Conservation (phyloP, 1,284 basidiomycete genomes). For the Butyriboletus appendiculatus region DNA sequence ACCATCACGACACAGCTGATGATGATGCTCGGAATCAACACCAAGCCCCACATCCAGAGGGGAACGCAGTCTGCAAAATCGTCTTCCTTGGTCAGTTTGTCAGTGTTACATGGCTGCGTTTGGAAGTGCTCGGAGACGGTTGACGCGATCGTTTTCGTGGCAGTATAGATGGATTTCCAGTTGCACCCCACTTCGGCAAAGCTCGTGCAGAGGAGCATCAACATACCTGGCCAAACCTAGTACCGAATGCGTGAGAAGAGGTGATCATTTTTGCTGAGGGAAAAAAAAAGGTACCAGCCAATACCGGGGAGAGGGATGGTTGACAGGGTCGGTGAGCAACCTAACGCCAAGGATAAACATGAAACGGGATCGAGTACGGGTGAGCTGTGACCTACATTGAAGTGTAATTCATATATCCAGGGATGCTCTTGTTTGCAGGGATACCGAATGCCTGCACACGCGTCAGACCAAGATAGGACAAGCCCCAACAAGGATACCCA, state of each 20-base stretch:
- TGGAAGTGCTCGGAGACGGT: constrained; percentile 2
- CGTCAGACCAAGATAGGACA: not conserved
- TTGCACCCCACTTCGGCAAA: constrained; percentile 48
- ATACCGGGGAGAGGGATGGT: constrained; percentile 8
- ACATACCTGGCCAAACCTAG: constrained; percentile 63
- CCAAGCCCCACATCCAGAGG: constrained; percentile 53
- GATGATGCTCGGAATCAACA: constrained; percentile 50
- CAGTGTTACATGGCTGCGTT: not conserved
- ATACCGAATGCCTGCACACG: constrained; percentile 10
- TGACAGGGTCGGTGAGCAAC: constrained; percentile 10
- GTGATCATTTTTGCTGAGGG: not conserved
- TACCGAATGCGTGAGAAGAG: not conserved
- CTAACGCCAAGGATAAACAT: not conserved
- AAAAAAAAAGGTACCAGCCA: constrained; percentile 1
- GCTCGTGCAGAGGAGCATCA: constrained; percentile 53
- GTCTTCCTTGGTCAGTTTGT: constrained; percentile 13
- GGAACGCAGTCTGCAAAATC: constrained; percentile 54
- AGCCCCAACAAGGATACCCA: not conserved
- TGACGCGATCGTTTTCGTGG: not conserved
- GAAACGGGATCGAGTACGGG: not conserved
- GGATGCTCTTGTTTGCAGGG: constrained; percentile 5
- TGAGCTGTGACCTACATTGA: constrained; percentile 7
- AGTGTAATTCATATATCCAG: constrained; percentile 16
- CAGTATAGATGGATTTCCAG: constrained; percentile 21
- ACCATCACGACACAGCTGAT: constrained; percentile 57